Base-by-base conservation (phyloP, 768 basidiomycete genomes). In the Leccinum obscurum region DNA sequence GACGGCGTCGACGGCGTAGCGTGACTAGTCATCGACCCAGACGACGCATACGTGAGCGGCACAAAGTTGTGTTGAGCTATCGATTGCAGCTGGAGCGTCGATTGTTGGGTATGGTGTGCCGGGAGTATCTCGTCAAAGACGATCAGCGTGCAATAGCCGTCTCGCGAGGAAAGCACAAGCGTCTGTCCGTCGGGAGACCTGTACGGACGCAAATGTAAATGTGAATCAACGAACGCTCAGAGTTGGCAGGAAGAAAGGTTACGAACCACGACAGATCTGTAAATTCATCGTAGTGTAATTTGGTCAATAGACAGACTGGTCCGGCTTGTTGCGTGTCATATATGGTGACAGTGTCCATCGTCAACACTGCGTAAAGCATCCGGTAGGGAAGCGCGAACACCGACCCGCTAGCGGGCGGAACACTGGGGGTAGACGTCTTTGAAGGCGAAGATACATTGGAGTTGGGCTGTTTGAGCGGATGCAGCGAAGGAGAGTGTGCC, bases 111-210 rank as follows among this genome's bases (percentile, higher is more conserved):
- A 63, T 92, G 89, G 71, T 96, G 85, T 4, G 89, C 82, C 0
- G 93, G 85, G 2, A 98, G 83, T 58, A 96, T 89, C 75, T 98
- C 96, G 76, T 98, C 95, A 72, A 99, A 98, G 22, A 92, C 83
- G 66, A 97, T 82, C 59, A 98, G 83, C 1, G 96, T 97, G 78
- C 97, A 98, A 75, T 98, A 99, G 0, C 97, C 97, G 70, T 99
- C 97, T 28, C 94, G 86, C 1, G 94, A 92, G 1, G 95, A 90
- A 28, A 98, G 84, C 53, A 98, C 85, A 17, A 99, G 82, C 46
- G 91, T 86, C 73, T 97, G 93, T 4, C 97, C 97, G 67, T 98
- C 97, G 1, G 94, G 87, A 1, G 96, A 96, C 96, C 96, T 98
- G 39, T 15, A 54, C 13, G 39, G 11, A 26, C 56, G 20, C 15